Base-by-base conservation (phyloP, 2,329 filamentous ascomycete genomes). In the Beauveria sp. region DNA sequence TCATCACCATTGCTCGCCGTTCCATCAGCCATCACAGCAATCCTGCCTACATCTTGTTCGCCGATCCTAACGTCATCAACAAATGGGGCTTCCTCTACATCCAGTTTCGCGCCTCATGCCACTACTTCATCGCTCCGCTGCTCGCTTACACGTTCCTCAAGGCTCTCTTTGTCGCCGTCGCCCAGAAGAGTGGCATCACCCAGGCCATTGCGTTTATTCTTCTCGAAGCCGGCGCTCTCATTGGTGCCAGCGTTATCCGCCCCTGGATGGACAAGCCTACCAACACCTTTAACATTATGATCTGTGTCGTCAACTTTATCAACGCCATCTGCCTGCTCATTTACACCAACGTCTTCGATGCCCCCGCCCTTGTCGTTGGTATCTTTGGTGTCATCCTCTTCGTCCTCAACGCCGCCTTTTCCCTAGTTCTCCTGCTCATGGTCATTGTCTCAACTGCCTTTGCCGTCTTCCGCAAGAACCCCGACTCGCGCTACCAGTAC, bases 241-340 rank as follows among this genome's bases (percentile, higher is more conserved):
- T 96, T 67, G 85, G 77, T 24, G 86, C 91, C 61, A 89, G 86
- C 63, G 87, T 96, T 59, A 78, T 97, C 66, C 87, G 91, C 63
- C 93, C 93, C 20, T 97, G 91, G 89, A 97, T 97, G 93, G 93
- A 97, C 81, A 96, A 96, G 85, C 93, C 92, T 78, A 96, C 91
- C 64, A 97, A 97, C 75, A 87, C 88, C 53, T 96, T 96, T 82
- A 97, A 97, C 77, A 96, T 97, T 70, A 84, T 91, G 63, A 97
- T 97, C 69, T 89, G 86, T 64, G 88, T 85, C 51, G 81, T 96
- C 75, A 97, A 96, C 80, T 96, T 97, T 74, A 73, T 97, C 69
- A 96, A 94, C 75, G 84, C 88, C 61, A 87, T 97, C 72, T 96
- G 96, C 79, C 79, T 97, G 40, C 80, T 97, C 61, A 84, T 97